Base-by-base conservation (phyloP, 78 protist genomes). In the Dictyostelium capitatum region DNA sequence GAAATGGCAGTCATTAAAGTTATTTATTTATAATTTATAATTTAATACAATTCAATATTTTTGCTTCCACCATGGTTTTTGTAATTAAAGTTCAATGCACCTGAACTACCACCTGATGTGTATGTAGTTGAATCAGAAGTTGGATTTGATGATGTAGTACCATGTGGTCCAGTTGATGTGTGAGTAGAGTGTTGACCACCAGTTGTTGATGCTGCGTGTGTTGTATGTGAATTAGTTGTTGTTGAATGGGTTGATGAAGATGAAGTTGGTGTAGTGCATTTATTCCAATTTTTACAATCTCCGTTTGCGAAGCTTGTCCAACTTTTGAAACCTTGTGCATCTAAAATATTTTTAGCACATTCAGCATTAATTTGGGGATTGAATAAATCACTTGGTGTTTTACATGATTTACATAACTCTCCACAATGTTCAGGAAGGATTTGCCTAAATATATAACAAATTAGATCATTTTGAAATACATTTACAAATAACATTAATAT, bases 271-370 rank as follows among this genome's bases (percentile, higher is more conserved):
- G 69, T 0, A 19, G 25, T 30, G 25, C 69, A 59, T 23, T 20
- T 59, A 59, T n/a, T 23, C 69, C 69, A 59, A 23, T 12, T 12
- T 9, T n/a, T 84, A 80, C 91, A 84, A 46, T 84, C 91, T 3
- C 82, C 82, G n/a, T 57, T 70, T 6, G 14, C 6, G 65, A 77
- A 87, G 14, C 83, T 87, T 23, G 83, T 77, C 92, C 92, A 87
- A 4, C 83, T 83, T 23, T 77, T 77, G 37, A 57, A 87, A 28
- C 73, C 73, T 87, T 87, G 92, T 11, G 92, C 48, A 32, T 77
- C 77, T 67, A 75, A 77, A 32, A 87, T 70, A n/a, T 46, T 48
- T 12, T 43, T 28, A 37, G 92, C 92, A 37, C 92, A 87, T 77
- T 74, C 53, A 50, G 92, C 77, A 56, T 87, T 87, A 43, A 87